Conservation (phyloP, 345 rosid genomes). For the Citropsis articulata region DNA sequence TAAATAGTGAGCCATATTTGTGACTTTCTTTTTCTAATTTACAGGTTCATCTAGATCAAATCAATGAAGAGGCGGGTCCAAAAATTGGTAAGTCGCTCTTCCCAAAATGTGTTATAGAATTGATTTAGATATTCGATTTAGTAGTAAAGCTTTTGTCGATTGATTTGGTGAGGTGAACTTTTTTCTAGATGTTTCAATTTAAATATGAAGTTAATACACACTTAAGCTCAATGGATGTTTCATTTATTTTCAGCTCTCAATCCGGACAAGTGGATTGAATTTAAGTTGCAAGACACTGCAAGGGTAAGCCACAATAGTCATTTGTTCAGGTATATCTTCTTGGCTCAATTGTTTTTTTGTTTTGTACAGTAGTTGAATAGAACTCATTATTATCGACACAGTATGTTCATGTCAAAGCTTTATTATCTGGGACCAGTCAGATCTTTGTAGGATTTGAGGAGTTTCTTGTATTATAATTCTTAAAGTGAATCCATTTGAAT, state of each 20-base stretch:
- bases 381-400: background rate
- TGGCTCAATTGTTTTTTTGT: background rate
- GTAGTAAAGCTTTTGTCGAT: background rate
- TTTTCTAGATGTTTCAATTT: background rate
- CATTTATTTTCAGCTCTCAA: slow-evolving; percentile 58
- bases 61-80: slow-evolving; percentile 52
- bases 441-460: background rate
- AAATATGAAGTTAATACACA: background rate
- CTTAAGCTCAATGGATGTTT: slow-evolving; percentile 6
- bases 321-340: slow-evolving; percentile 62
- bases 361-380: background rate
- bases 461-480: background rate
- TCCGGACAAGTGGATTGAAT: slow-evolving; percentile 90
- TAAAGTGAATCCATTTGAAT: background rate
- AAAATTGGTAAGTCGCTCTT: slow-evolving; percentile 50
- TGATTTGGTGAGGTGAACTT: background rate
- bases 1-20: background rate
- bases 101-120: background rate
- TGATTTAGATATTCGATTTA: background rate
- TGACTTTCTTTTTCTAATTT: slow-evolving; percentile 5
- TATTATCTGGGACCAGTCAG: background rate
- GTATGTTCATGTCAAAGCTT: background rate
- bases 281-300: slow-evolving; percentile 90
- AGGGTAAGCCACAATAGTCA: slow-evolving; percentile 90
- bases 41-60: slow-evolving; percentile 73